Base-by-base conservation (phyloP, 345 rosid genomes). In the Citrus australasica region DNA sequence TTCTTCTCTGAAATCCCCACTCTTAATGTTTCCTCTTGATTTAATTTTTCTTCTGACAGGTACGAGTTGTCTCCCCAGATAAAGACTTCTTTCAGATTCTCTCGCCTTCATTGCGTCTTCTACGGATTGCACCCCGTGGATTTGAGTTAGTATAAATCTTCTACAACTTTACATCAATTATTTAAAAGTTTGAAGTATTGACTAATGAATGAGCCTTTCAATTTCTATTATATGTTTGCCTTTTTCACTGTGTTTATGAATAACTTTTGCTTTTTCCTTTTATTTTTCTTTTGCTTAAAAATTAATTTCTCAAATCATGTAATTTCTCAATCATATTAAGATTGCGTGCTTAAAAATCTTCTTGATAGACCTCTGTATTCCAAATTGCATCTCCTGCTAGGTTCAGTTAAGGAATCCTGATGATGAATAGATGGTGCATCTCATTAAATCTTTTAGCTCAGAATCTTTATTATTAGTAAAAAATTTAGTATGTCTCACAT, bases 11-110 rank as follows among this genome's bases (percentile, higher is more conserved):
- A 19, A 28, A 28, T 62, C 58, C 22, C 7, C 51, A 35, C 42
- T 40, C 69, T 55, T 75, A 63, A 60, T 17, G 19, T 38, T 56
- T 84, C n/a, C 72, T 65, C 38, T 76, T 71, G 61, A 33, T 78
- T 71, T 71, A 27, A 19, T 46, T 32, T 58, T 51, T 73, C 38
- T 46, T 71, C 38, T 78, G 71, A 71, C 88, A 96, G 99, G 99
- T 96, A 33, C 89, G 97, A 78, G 97, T 96, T 73, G 97, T 96
- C 82, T 96, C 99, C 68, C 99, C 99, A 0, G 99, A 96, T 86
- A 96, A 94, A 87, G 99, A 96, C 84, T 96, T 96, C 83, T 96
- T 96, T 81, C 98, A 96, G 88, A 94, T 96, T 85, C 89, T 96
- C 59, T 92, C 93, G 71, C 99, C 99, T 74, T 88, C 97, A 3